Conservation (phyloP, 2,329 filamentous ascomycete genomes). For the Hymenoscyphus infarciens region DNA sequence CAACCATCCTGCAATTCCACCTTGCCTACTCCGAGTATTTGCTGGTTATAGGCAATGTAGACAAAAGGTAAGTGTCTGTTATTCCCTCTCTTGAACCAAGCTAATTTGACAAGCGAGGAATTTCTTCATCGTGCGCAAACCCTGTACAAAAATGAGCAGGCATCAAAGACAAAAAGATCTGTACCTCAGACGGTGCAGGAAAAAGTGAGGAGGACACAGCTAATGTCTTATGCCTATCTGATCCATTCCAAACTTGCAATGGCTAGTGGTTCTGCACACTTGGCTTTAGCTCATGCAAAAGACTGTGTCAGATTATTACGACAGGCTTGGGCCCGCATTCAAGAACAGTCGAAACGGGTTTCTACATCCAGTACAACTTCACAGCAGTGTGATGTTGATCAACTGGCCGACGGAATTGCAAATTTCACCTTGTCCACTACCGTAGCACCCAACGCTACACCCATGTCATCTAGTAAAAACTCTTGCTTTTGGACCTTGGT, state of each 20-base stretch:
- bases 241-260: slow-evolving; percentile 36
- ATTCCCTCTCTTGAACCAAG: background rate
- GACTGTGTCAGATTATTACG: slow-evolving; percentile 49
- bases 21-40: slow-evolving; percentile 73
- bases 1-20: slow-evolving; percentile 55
- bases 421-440: slow-evolving; percentile 36
- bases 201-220: slow-evolving; percentile 27
- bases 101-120: slow-evolving; percentile 28
- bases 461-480: slow-evolving; percentile 42
- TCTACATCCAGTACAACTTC: background rate
- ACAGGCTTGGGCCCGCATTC: slow-evolving; percentile 39
- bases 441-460: slow-evolving; percentile 37
- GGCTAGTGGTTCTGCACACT: slow-evolving; percentile 50
- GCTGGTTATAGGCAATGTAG: slow-evolving; percentile 60
- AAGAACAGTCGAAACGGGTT: slow-evolving; percentile 25
- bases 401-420: slow-evolving; percentile 34
- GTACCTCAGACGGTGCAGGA: slow-evolving; percentile 20
- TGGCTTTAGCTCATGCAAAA: slow-evolving; percentile 55
- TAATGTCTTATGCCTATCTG: slow-evolving; percentile 37
- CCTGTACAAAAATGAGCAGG: slow-evolving; percentile 27
- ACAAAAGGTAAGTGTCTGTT: slow-evolving; percentile 50
- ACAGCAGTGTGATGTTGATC: slow-evolving; percentile 26
- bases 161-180: slow-evolving; percentile 17
- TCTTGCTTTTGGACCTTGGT: slow-evolving; percentile 79
- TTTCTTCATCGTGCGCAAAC: slow-evolving; percentile 29